Conservation (phyloP, 208 protist genomes). For the Balamuthia mandrillaris region DNA sequence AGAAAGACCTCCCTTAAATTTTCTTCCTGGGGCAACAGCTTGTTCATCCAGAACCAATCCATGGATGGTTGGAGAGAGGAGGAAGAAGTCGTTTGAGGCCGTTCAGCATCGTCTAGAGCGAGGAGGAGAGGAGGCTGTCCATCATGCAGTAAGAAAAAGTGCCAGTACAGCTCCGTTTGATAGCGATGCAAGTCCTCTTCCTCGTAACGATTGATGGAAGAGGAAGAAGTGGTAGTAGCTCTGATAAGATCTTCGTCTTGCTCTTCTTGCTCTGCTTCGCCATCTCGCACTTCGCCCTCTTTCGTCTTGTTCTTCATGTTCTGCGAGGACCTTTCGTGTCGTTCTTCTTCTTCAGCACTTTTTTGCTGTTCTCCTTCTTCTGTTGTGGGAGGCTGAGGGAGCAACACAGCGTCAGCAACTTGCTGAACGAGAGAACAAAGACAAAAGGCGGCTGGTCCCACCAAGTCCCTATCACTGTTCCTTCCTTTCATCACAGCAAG, state of each 20-base stretch:
- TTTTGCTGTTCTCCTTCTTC: not conserved
- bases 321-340: not conserved
- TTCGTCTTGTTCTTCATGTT: not conserved
- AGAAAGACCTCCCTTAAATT: not conserved
- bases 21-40: too few relatives aligned
- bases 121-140: not conserved
- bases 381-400: not conserved
- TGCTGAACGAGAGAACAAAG: not conserved
- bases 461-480: not conserved
- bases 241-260: too few relatives aligned
- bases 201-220: too few relatives aligned
- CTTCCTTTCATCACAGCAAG: slow-evolving; percentile 2
- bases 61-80: not conserved
- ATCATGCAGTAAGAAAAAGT: not conserved
- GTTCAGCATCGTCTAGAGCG: not conserved
- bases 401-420: not conserved
- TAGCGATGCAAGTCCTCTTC: not conserved
- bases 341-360: not conserved
- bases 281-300: not conserved
- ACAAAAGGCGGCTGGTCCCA: not conserved
- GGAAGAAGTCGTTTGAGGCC: not conserved
- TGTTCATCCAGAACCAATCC: not conserved
- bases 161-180: not conserved
- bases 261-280: not conserved
- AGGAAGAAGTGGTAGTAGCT: too few relatives aligned